These are phyloP conservation scores for Gloeostereum incarnatum DNA, from an alignment of 768 basidiomycete genomes.

Conservation along the genomic window DNA sequence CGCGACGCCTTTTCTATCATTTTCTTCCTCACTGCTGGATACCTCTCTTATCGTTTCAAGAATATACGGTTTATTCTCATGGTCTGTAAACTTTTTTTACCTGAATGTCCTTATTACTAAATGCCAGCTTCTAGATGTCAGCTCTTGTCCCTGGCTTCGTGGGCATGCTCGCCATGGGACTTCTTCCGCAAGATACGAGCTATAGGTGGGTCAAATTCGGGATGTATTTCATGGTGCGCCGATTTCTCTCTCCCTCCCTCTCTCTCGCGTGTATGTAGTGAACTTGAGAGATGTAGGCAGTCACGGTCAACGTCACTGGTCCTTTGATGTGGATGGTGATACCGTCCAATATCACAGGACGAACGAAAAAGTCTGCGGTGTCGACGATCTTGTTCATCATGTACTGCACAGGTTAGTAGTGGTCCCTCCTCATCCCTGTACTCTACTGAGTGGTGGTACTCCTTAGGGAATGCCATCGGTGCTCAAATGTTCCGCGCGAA, in stretches of 20 bases:
- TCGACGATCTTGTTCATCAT: constrained; percentile 7
- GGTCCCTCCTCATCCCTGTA: too few species aligned
- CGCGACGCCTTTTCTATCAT: constrained; percentile 3
- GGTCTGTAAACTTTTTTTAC: not conserved
- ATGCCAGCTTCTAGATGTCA: not conserved
- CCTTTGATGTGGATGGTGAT: constrained; percentile 6
- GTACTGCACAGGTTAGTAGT: constrained; percentile 6
- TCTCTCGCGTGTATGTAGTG: too few species aligned
- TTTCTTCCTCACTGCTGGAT: constrained; percentile 6
- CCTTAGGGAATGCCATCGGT: constrained; percentile 7
- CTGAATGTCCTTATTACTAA: not conserved
- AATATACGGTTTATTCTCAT: constrained; percentile 5
- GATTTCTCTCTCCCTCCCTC: not conserved
- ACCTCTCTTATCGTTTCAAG: not conserved
- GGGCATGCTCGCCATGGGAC: constrained; percentile 4
- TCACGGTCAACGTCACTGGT: constrained; percentile 5
- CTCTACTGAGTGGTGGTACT: too few species aligned
- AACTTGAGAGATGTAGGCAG: not conserved
- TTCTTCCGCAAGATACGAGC: not conserved
- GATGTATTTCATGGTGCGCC: constrained; percentile 7
- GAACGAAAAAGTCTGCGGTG: constrained; percentile 6
- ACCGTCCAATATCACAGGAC: constrained; percentile 7
- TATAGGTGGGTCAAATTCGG: constrained; percentile 8
- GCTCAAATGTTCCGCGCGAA: constrained; percentile 6
- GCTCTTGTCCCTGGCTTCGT: constrained; percentile 6